Conservation (phyloP, 768 basidiomycete genomes). For the Rhodotorula toruloides region DNA sequence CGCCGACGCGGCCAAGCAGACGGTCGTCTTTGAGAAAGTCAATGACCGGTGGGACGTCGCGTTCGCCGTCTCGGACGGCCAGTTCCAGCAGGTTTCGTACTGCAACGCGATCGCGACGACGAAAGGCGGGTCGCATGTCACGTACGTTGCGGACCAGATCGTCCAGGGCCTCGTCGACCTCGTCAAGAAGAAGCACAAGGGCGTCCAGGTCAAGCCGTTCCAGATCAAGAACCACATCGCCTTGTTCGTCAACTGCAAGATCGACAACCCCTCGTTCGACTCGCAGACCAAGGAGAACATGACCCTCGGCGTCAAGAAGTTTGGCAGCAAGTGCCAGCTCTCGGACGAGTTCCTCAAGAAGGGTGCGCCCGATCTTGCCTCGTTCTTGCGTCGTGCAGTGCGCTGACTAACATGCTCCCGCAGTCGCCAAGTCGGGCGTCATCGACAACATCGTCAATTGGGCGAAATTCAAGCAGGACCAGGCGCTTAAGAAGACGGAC, state of each 20-base stretch:
- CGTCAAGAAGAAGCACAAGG: conserved; percentile 96
- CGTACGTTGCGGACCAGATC: conserved; percentile 75
- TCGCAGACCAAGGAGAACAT: conserved; percentile 97
- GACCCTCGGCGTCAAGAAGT: conserved; percentile 78
- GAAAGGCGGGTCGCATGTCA: conserved; percentile 94
- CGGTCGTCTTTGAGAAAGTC: conserved; percentile 73
- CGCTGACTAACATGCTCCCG: not conserved
- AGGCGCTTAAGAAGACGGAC: conserved; percentile 92
- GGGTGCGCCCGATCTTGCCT: conserved; percentile 56
- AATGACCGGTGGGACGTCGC: conserved; percentile 87
- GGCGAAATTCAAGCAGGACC: conserved; percentile 96
- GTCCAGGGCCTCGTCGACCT: conserved; percentile 73
- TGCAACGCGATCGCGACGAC: conserved; percentile 95
- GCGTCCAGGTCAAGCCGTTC: conserved; percentile 80
- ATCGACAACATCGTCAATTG: conserved; percentile 88
- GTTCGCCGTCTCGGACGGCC: conserved; percentile 86
- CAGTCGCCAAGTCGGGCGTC: conserved; percentile 82
- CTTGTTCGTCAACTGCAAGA: conserved; percentile 91
- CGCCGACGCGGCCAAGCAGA: conserved; percentile 67
- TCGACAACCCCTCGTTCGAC: conserved; percentile 98
- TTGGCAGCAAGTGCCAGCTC: conserved; percentile 73
- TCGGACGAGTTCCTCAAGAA: conserved; percentile 96
- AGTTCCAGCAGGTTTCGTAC: conserved; percentile 90
- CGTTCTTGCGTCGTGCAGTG: not conserved
- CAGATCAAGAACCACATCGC: conserved; percentile 98